Evolutionary conservation across 768 basidiomycete genomes (phyloP).

Genomic region (Tulasnella sp.): DNA sequence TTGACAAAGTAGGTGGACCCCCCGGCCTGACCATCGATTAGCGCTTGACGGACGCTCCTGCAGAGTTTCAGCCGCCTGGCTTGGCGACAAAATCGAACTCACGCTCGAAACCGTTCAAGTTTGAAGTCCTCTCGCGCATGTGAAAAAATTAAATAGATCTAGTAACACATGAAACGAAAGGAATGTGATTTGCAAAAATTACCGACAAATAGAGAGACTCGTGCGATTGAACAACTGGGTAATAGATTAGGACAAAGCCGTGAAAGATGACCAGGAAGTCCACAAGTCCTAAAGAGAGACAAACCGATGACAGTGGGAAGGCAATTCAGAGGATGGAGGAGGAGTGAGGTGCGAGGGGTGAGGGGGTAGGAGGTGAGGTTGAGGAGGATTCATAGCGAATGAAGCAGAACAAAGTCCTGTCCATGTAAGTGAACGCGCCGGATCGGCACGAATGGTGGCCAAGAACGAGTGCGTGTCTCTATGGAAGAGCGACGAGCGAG

Average conservation of each 20-base stretch:
- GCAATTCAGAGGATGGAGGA: too few species aligned
- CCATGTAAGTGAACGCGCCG: neutral
- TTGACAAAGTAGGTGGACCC: constrained; percentile 45
- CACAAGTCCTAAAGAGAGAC: constrained; percentile 1
- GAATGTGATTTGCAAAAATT: neutral
- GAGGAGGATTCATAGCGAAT: neutral
- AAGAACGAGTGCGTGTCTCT: neutral
- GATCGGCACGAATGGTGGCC: neutral
- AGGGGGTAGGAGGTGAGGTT: neutral
- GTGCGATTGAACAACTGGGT: neutral
- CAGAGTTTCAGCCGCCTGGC: constrained; percentile 22
- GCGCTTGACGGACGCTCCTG: neutral
- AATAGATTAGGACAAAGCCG: neutral
- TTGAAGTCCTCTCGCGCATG: neutral
- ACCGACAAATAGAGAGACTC: neutral
- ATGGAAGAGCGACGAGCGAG: neutral
- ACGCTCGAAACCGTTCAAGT: constrained; percentile 20
- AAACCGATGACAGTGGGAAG: neutral
- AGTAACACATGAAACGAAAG: neutral
- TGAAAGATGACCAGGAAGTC: neutral
- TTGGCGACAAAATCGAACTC: constrained; percentile 24
- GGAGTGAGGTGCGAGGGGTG: neutral
- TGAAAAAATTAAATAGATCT: constrained; percentile 14
- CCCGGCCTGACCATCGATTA: neutral
- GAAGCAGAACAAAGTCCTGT: neutral